phyloP scores from a whole-genome alignment of 352 stramenopile genomes.

The Pythium utonaiense region DNA sequence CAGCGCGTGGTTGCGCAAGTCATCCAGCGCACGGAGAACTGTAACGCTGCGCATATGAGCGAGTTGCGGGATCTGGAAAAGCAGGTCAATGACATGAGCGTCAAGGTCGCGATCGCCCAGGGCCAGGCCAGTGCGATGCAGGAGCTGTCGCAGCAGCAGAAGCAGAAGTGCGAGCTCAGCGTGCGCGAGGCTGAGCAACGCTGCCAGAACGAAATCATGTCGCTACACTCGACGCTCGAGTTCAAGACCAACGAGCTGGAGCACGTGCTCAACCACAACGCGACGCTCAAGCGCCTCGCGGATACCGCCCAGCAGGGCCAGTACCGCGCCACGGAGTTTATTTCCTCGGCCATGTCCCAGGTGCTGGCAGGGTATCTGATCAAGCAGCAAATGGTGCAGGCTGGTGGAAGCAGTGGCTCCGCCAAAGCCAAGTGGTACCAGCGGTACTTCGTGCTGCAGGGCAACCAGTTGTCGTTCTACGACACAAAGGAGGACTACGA shows the following conservation, averaged over 20 bases:
- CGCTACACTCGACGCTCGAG: slow-evolving; percentile 66
- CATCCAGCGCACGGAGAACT: slow-evolving; percentile 74
- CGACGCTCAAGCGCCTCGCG: slow-evolving; percentile 80
- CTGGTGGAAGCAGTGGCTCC: slow-evolving; percentile 12
- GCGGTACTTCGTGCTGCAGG: slow-evolving; percentile 84
- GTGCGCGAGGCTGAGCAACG: slow-evolving; percentile 77
- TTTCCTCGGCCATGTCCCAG: slow-evolving; percentile 59
- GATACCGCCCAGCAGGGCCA: slow-evolving; percentile 84
- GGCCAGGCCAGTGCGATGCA: slow-evolving; percentile 81
- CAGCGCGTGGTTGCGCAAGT: slow-evolving; percentile 66
- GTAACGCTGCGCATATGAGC: slow-evolving; percentile 70
- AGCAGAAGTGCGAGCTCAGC: slow-evolving; percentile 73
- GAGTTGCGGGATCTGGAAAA: slow-evolving; percentile 76
- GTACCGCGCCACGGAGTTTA: slow-evolving; percentile 83
- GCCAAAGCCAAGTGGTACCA: slow-evolving; percentile 78
- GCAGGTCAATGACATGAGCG: slow-evolving; percentile 77
- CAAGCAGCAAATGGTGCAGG: slow-evolving; percentile 65
- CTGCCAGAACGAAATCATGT: slow-evolving; percentile 58
- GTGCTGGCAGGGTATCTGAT: slow-evolving; percentile 83
- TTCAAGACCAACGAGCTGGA: slow-evolving; percentile 88
- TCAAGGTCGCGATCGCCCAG: slow-evolving; percentile 77
- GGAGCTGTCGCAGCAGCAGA: slow-evolving; percentile 69
- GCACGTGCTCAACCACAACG: slow-evolving; percentile 85
- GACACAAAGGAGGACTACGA: slow-evolving; percentile 88
- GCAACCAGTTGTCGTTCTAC: slow-evolving; percentile 73